Base-by-base conservation (phyloP, 352 stramenopile genomes). In the Halophytophthora polymorphica region DNA sequence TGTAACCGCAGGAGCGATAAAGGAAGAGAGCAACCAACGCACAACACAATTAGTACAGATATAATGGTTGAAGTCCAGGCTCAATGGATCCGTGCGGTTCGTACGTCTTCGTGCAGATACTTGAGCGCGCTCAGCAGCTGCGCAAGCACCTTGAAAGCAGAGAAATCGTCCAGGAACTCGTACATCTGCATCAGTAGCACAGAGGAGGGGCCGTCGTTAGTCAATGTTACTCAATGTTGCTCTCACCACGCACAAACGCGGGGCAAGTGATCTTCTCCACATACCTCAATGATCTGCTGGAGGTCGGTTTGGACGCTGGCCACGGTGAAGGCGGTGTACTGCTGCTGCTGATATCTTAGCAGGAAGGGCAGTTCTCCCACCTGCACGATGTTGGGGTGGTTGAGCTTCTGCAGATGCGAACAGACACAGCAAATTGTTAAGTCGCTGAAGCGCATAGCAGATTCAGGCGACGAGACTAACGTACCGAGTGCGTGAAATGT, bases 281-380 rank as follows among this genome's bases (percentile, higher is more conserved):
- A 11, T 54, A 83, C 72, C 63, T 91, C 81, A 35, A 91, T 82
- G 11, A 89, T 58, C 44, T 89, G 75, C 58, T 89, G 81, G 15
- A 91, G 51, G 54, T 91, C 81, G 7, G 77, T 71, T 18, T 89
- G 64, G 15, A 88, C 78, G 29, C 74, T 77, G 40, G 86, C 76
- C 13, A 89, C 71, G 15, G 78, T 89, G 42, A 91, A 91, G 6
- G 61, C 78, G n/a, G 81, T 88, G 65, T 88, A 91, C 18, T 77
- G 52, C 36, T 87, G 71, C 45, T 88, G 71, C 10, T 77, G 68
- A 34, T 89, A 87, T 53, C 81, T 63, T 34, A 91, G 86, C 5
- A 77, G 54, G 51, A 82, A 85, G 23, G 71, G 66, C 3, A 66
- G 55, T 18, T 83, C 67, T 10, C 81, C 81, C 25, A 89, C 77